phyloP scores from a whole-genome alignment of 2,329 filamentous ascomycete species.

The Rutstroemia sydowiana region DNA sequence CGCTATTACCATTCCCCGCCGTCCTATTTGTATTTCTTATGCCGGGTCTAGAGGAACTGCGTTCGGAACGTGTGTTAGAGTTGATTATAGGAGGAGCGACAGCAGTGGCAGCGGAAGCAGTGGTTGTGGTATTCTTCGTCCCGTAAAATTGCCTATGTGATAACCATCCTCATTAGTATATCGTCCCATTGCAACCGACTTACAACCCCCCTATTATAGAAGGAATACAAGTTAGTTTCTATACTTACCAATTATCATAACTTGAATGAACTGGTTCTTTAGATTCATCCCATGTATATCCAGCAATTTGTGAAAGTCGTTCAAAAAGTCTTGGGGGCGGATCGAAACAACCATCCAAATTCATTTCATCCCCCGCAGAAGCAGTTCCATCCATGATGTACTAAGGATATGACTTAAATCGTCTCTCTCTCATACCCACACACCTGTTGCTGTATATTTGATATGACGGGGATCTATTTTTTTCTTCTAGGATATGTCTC shows the following conservation, averaged over 20 bases:
- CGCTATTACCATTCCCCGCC: neutral
- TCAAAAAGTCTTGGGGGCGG: slow-evolving; percentile 65
- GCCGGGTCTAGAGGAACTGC: slow-evolving; percentile 11
- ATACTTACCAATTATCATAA: slow-evolving; percentile 76
- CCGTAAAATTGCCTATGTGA: slow-evolving; percentile 56
- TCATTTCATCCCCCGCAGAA: slow-evolving; percentile 20
- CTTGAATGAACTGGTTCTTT: slow-evolving; percentile 52
- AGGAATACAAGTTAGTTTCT: neutral
- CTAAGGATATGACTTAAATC: too few species aligned
- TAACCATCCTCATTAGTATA: neutral
- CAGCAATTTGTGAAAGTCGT: slow-evolving; percentile 63
- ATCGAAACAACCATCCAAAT: slow-evolving; percentile 44
- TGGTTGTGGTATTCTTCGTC: slow-evolving; percentile 34
- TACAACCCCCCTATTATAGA: neutral
- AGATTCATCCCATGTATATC: slow-evolving; percentile 70
- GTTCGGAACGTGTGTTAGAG: slow-evolving; percentile 31
- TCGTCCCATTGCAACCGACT: neutral
- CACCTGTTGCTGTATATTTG: too few species aligned
- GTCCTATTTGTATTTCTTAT: slow-evolving; percentile 5
- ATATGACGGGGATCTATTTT: too few species aligned
- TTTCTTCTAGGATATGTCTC: too few species aligned
- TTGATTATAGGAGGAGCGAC: slow-evolving; percentile 29
- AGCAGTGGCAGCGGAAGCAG: slow-evolving; percentile 16
- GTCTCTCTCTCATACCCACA: too few species aligned
- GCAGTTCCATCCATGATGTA: slow-evolving; percentile 23